phyloP scores from a whole-genome alignment of 805 yeast species.

The Barnettozyma wickerhamii region DNA sequence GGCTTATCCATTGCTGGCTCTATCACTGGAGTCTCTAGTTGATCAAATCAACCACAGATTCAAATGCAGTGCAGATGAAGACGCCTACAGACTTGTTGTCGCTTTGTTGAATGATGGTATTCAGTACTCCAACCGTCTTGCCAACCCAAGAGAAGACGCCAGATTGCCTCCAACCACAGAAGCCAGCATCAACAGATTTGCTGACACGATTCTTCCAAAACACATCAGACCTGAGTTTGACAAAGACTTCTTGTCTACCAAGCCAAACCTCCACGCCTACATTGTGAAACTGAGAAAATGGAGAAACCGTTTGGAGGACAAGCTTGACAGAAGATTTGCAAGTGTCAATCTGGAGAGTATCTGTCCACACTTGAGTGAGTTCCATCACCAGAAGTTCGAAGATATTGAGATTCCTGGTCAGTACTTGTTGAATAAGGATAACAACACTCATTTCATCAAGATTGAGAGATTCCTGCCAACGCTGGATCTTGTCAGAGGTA shows the following conservation, averaged over 20 bases:
- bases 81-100: constrained; percentile 88
- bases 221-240: constrained; percentile 88
- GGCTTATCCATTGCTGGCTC: constrained; percentile 89
- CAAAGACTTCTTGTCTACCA: constrained; percentile 79
- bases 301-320: constrained; percentile 91
- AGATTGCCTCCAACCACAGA: constrained; percentile 89
- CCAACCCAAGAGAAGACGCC: constrained; percentile 84
- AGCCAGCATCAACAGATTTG: constrained; percentile 80
- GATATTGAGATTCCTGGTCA: constrained; percentile 98
- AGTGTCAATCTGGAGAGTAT: constrained; percentile 81
- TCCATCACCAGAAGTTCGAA: constrained; percentile 97
- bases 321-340: constrained; percentile 78
- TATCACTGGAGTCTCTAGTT: constrained; percentile 89
- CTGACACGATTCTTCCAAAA: constrained; percentile 88
- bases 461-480: constrained; percentile 90
- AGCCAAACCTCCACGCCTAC: constrained; percentile 86
- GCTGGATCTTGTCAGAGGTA: constrained; percentile 83
- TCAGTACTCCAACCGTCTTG: constrained; percentile 79
- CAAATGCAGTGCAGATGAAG: constrained; percentile 92
- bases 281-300: constrained; percentile 80
- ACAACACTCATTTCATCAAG: constrained; percentile 84
- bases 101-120: constrained; percentile 93
- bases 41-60: constrained; percentile 94
- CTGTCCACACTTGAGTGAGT: constrained; percentile 93
- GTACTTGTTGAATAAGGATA: constrained; percentile 82